Evolutionary conservation across 1,284 basidiomycete genomes (phyloP).

Genomic region (Neonothopanus nambi): DNA sequence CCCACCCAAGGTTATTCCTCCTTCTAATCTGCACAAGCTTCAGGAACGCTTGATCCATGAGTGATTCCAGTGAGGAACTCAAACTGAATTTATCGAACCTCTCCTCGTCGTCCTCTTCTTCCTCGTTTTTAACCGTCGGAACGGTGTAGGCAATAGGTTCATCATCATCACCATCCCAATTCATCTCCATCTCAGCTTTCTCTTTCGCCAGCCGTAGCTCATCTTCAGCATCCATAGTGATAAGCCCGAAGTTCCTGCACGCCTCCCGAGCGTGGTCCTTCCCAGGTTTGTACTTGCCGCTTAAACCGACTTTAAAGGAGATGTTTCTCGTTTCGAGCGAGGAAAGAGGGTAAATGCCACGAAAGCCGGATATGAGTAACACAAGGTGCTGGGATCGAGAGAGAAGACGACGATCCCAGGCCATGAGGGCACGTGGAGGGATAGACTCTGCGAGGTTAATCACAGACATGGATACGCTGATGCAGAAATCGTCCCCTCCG

Average conservation of each 20-base stretch:
- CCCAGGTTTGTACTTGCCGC: constrained; percentile 53
- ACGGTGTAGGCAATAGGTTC: constrained; percentile 10
- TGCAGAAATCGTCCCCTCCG: constrained; percentile 44
- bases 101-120: constrained; percentile 33
- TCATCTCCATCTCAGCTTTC: constrained; percentile 27
- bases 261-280: constrained; percentile 45
- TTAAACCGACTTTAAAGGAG: constrained; percentile 59
- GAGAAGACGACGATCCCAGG: constrained; percentile 62
- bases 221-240: constrained; percentile 40
- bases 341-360: constrained; percentile 43
- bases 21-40: constrained; percentile 51
- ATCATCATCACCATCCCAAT: constrained; percentile 17
- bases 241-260: constrained; percentile 48
- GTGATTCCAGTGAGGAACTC: constrained; percentile 56
- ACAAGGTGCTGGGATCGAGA: constrained; percentile 51
- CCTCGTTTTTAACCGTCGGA: constrained; percentile 23
- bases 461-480: constrained; percentile 57
- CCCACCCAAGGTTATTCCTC: constrained; percentile 58
- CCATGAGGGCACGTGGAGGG: constrained; percentile 55
- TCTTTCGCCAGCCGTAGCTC: constrained; percentile 36
- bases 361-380: constrained; percentile 58
- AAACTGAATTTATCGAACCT: constrained; percentile 58
- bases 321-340: constrained; percentile 26
- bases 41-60: constrained; percentile 54
- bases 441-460: constrained; percentile 46